Base-by-base conservation (phyloP, 495 filamentous ascomycete species). In the Lichina pygmaea region DNA sequence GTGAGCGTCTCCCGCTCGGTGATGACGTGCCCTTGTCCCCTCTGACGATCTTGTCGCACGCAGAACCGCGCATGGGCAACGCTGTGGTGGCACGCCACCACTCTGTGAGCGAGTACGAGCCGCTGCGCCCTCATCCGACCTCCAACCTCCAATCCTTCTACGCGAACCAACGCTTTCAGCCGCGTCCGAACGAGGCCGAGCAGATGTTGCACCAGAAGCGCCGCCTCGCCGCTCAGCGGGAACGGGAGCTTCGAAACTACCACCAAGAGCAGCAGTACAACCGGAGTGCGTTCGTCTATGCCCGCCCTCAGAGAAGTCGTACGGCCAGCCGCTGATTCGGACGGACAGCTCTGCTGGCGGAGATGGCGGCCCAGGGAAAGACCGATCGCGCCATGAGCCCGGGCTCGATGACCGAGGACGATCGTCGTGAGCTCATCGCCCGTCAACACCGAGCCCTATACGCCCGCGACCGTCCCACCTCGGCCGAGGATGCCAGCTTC, bases 251-350 rank as follows among this genome's bases (percentile, higher is more conserved):
- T 62, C 83, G 89, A 63, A 97, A 97, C 64, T 95, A 94, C 67
- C 89, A 97, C 64, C 89, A 94, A 67, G 89, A 97, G 70, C 89
- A 97, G 71, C 89, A 97, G 74, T 95, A 91, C 70, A 91, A 94
- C 66, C 77, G 86, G 78, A 93, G 89, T 97, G 55, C 52, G 62
- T 52, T 39, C 58, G 58, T 55, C 34, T 24, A 24, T 24, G 24
- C 24, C 24, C 24, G 24, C 13, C 49, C 54, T 53, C 54, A 58
- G 45, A 46, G 48, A 46, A 12, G 47, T 15, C 15, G 57, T 51
- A 52, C 54, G 52, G 54, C 24, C 24, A 24, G 24, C 2, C 24
- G 24, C 58, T 52, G 51, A 58, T 61, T 56, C 57, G 55, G 60
- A 55, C 53, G 60, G 62, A 57, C 70, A 83, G 78, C 77, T 68